These are phyloP conservation scores for Akanthomyces muscarius DNA, from an alignment of 2,329 filamentous ascomycete species.

Conservation along the genomic window DNA sequence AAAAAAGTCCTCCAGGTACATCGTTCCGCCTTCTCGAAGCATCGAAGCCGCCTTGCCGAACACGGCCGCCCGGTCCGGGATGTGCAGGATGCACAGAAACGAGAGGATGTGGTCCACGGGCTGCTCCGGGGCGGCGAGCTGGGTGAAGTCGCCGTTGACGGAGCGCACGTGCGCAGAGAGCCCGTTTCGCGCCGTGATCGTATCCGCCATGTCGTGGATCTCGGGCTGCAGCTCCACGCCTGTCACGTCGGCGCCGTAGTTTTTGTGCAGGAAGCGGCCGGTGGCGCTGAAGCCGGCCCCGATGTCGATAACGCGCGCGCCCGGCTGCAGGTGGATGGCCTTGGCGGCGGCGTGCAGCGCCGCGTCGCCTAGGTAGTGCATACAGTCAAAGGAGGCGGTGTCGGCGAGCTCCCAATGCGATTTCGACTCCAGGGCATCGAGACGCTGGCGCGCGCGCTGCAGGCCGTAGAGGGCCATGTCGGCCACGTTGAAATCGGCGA, in stretches of 20 bases:
- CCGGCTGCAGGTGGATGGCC: constrained; percentile 18
- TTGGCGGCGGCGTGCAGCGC: constrained; percentile 21
- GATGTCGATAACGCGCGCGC: constrained; percentile 21
- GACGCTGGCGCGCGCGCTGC: background rate
- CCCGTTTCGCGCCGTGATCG: constrained; percentile 19
- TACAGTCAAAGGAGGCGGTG: constrained; percentile 23
- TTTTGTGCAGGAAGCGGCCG: constrained; percentile 22
- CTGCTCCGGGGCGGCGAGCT: constrained; percentile 12
- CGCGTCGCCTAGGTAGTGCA: constrained; percentile 24
- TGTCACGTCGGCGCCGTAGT: constrained; percentile 18
- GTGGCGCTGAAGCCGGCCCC: constrained; percentile 24
- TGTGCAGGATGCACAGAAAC: constrained; percentile 23
- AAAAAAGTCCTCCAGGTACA: constrained; percentile 25
- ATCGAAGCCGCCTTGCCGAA: constrained; percentile 19
- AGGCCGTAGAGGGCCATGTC: constrained; percentile 14
- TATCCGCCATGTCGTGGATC: constrained; percentile 22
- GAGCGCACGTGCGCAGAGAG: constrained; percentile 17
- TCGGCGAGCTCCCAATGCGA: constrained; percentile 20
- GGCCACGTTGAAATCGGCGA: constrained; percentile 7
- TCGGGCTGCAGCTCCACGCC: constrained; percentile 23
- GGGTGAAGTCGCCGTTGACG: constrained; percentile 20
- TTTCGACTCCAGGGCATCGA: constrained; percentile 17
- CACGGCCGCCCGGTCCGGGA: constrained; percentile 18
- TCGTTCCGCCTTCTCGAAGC: constrained; percentile 17
- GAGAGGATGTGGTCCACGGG: constrained; percentile 22